A percentile compares a stretch with the other conserved stretches of the same genome.
Conservation (phyloP, 768 basidiomycete genomes). For the Lentinula lateritia region DNA sequence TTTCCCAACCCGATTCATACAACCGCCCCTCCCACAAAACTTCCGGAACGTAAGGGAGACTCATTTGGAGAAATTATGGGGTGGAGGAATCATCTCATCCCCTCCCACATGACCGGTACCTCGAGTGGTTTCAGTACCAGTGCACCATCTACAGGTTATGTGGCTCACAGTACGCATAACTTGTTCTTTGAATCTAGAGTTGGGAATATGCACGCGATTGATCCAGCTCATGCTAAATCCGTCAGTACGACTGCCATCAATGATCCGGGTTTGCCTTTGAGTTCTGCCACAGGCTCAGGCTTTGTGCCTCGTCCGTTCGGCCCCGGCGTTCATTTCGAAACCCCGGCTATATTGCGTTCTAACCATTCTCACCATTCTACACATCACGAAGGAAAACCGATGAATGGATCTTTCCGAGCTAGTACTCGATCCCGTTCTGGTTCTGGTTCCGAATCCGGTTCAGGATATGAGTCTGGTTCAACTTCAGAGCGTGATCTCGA, state of each 20-base stretch:
- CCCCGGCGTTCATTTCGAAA: constrained; percentile 53
- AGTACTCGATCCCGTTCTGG: background rate
- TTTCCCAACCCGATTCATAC: constrained; percentile 4
- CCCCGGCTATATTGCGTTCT: constrained; percentile 29
- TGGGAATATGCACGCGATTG: background rate
- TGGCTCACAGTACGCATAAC: constrained; percentile 16
- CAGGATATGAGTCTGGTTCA: background rate
- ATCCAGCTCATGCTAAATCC: background rate
- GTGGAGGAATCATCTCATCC: constrained; percentile 33
- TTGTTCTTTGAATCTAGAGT: constrained; percentile 19
- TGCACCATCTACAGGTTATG: background rate
- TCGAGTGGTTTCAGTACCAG: background rate
- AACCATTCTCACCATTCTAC: background rate
- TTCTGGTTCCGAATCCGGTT: background rate
- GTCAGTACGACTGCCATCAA: background rate
- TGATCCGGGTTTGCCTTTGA: constrained; percentile 2
- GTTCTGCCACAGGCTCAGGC: constrained; percentile 14
- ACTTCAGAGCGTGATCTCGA: background rate
- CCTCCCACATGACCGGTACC: constrained; percentile 15
- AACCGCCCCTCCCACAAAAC: background rate
- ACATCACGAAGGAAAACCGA: background rate
- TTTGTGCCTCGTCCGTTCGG: constrained; percentile 59
- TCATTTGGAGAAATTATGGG: constrained; percentile 64
- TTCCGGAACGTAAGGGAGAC: constrained; percentile 26
- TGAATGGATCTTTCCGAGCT: background rate